Conservation (phyloP, 352 stramenopile genomes). For the Globisporangium viniferum region DNA sequence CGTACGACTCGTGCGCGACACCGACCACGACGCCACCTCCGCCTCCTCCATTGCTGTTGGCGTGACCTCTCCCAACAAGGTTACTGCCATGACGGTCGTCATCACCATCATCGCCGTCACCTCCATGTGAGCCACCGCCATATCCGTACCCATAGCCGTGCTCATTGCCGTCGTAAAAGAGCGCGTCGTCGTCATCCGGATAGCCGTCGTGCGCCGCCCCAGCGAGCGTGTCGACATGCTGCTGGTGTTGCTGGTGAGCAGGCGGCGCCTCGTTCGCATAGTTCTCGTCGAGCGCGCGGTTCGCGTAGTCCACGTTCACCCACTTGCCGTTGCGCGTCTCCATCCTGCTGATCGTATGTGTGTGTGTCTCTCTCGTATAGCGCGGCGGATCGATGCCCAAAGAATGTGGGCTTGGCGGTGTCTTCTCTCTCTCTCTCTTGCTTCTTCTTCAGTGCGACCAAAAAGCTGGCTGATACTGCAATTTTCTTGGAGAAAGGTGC, state of each 20-base stretch:
- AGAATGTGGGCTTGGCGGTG: not conserved
- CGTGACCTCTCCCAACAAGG: not conserved
- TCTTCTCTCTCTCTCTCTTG: not conserved
- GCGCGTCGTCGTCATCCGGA: constrained; percentile 16
- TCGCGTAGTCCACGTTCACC: constrained; percentile 87
- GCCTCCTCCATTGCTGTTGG: not conserved
- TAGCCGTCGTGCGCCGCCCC: not conserved
- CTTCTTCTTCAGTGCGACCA: not conserved
- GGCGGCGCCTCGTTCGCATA: constrained; percentile 3
- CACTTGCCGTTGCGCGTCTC: constrained; percentile 76
- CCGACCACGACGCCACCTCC: not conserved
- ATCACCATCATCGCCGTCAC: not conserved
- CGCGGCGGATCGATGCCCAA: not conserved
- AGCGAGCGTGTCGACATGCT: constrained; percentile 12
- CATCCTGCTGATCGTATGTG: constrained; percentile 19
- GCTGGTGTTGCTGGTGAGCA: not conserved
- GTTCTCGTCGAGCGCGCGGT: constrained; percentile 50
- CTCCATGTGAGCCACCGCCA: not conserved
- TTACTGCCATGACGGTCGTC: not conserved
- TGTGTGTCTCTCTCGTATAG: not conserved
- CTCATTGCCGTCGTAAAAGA: constrained; percentile 18
- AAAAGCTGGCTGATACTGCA: not conserved
- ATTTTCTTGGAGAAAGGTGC: not conserved
- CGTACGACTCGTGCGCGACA: constrained; percentile 19
- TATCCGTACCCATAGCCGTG: constrained; percentile 19